Evolutionary conservation across 441 rosid species (phyloP).

Genomic region (Brassica hybrid): DNA sequence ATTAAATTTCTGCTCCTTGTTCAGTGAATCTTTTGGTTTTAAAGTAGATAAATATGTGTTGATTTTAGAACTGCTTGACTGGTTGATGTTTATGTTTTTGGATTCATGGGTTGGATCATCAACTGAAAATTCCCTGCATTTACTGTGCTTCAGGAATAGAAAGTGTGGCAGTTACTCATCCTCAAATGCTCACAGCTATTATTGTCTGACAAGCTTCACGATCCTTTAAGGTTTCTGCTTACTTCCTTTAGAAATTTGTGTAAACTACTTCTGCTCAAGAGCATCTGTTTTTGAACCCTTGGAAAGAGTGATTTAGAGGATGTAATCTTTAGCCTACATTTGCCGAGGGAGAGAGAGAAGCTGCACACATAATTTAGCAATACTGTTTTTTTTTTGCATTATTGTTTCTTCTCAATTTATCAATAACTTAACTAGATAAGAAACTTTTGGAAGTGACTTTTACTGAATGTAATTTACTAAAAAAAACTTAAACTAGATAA

Average conservation of each 20-base stretch:
- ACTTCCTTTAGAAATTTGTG: constrained; percentile 20
- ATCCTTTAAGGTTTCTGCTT: constrained; percentile 23
- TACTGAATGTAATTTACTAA: too few relatives aligned
- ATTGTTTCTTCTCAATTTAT: neutral
- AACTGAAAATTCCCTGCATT: neutral
- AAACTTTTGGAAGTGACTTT: too few relatives aligned
- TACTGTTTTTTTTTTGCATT: constrained; percentile 3
- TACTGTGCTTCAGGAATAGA: constrained; percentile 37
- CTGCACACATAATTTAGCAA: constrained; percentile 13
- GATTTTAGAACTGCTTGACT: neutral
- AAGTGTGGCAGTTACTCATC: constrained; percentile 11
- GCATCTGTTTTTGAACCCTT: constrained; percentile 34
- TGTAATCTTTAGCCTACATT: constrained; percentile 26
- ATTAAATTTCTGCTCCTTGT: constrained; percentile 39
- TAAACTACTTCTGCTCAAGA: constrained; percentile 33
- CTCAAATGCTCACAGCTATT: constrained; percentile 17
- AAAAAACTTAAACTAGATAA: too few relatives aligned
- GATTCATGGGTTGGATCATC: neutral
- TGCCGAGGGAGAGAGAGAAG: constrained; percentile 7
- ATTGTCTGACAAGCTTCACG: constrained; percentile 28
- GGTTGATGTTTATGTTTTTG: neutral
- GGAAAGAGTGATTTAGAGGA: constrained; percentile 20
- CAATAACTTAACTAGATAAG: neutral
- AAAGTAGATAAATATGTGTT: neutral
- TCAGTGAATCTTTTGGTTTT: constrained; percentile 23